Percentiles rank a stretch among this genome's conserved stretches.
These are phyloP conservation scores for Phytophthora sp. DNA, from an alignment of 352 stramenopile species.

Conservation along the genomic window DNA sequence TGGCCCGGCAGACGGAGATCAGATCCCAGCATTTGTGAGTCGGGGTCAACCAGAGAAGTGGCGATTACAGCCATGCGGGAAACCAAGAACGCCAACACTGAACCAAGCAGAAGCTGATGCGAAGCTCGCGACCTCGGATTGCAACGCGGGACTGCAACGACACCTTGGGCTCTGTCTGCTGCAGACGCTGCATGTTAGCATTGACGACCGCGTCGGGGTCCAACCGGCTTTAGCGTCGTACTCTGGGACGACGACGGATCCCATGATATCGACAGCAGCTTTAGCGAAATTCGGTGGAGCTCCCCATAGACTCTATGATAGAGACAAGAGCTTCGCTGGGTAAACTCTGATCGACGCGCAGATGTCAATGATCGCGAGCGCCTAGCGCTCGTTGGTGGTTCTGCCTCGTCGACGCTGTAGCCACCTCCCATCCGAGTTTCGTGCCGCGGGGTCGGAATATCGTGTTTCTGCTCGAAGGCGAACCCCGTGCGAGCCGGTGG, in stretches of 20 bases:
- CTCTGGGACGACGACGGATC: neutral
- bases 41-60: constrained; percentile 10
- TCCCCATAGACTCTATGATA: too few species aligned
- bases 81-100: neutral
- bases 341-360: constrained; percentile 5
- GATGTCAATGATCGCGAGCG: constrained; percentile 1
- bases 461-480: constrained; percentile 29
- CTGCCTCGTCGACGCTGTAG: constrained; percentile 36
- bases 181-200: neutral
- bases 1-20: constrained; percentile 10
- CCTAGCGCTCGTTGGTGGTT: constrained; percentile 3
- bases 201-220: neutral
- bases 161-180: constrained; percentile 18
- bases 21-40: constrained; percentile 25
- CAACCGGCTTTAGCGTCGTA: neutral
- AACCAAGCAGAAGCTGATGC: neutral
- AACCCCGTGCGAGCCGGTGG: constrained; percentile 20
- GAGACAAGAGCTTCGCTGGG: neutral
- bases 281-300: constrained; percentile 22
- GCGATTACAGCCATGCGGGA: neutral
- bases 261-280: neutral
- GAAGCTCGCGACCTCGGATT: neutral
- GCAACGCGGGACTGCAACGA: constrained; percentile 1
- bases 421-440: constrained; percentile 29
- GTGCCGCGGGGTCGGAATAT: constrained; percentile 30